Percentiles rank a stretch among this genome's conserved stretches.
These are phyloP conservation scores for Venturia pyrina DNA, from an alignment of 2,329 filamentous ascomycete genomes.

Conservation along the genomic window DNA sequence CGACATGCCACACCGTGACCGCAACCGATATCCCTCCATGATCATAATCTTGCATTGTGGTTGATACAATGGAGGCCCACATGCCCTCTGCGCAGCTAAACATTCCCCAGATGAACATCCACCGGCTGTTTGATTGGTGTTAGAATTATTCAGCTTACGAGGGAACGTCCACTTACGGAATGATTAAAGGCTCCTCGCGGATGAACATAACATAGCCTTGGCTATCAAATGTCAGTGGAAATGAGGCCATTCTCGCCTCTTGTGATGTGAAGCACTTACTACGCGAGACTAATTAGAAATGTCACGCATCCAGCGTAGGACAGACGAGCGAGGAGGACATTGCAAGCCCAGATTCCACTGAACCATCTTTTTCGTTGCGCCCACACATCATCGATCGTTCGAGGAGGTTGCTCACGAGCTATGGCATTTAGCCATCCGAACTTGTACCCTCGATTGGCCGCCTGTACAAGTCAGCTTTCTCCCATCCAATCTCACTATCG, in stretches of 20 bases:
- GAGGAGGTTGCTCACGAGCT: slow-evolving; percentile 13
- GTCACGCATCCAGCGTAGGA: neutral
- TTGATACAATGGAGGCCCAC: neutral
- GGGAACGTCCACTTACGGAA: neutral
- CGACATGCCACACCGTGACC: neutral
- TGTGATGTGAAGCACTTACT: neutral
- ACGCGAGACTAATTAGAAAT: neutral
- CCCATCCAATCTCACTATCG: neutral
- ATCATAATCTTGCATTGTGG: neutral
- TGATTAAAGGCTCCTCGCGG: neutral
- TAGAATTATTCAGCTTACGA: neutral
- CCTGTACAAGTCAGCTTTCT: neutral
- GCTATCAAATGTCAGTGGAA: neutral
- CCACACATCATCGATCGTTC: slow-evolving; percentile 6
- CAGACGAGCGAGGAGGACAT: neutral
- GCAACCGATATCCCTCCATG: neutral
- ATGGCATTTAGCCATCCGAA: slow-evolving; percentile 13
- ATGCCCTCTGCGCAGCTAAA: neutral
- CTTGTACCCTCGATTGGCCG: slow-evolving; percentile 10
- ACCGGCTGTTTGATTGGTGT: neutral
- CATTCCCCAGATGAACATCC: neutral
- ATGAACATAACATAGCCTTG: neutral
- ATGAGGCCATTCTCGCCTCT: neutral
- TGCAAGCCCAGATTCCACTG: slow-evolving; percentile 7
- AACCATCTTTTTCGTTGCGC: slow-evolving; percentile 11